Evolutionary conservation across 2,329 filamentous ascomycete genomes (phyloP).

Genomic region (Penicillium psychrosexuale): DNA sequence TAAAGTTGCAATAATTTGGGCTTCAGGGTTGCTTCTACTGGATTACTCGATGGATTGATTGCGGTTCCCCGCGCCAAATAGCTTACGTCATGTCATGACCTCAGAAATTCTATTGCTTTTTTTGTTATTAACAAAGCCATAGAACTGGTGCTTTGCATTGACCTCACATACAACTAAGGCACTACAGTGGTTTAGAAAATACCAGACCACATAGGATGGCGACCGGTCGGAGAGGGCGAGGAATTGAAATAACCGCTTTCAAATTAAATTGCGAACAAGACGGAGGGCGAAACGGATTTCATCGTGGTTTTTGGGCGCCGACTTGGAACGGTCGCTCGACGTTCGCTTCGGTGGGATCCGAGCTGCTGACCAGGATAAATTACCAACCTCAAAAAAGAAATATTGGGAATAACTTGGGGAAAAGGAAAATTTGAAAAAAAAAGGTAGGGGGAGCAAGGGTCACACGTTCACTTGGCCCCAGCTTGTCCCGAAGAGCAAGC

Average conservation of each 20-base stretch:
- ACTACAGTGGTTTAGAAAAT: conserved; percentile 16
- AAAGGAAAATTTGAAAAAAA: neutral
- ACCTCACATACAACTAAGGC: conserved; percentile 2
- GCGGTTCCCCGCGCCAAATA: neutral
- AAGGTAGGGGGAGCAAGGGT: conserved; percentile 4
- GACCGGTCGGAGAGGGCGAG: conserved; percentile 21
- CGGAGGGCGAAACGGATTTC: conserved; percentile 20
- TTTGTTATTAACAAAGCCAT: neutral
- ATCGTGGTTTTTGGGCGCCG: conserved; percentile 22
- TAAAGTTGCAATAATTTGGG: neutral
- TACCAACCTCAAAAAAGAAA: conserved; percentile 17
- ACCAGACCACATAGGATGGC: conserved; percentile 4
- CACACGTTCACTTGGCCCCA: neutral
- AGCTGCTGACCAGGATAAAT: conserved; percentile 30
- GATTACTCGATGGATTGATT: neutral
- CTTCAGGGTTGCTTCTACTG: neutral
- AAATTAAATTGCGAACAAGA: conserved; percentile 25
- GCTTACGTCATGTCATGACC: neutral
- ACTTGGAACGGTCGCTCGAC: conserved; percentile 24
- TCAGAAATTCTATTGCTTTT: neutral
- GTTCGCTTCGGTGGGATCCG: conserved; percentile 27
- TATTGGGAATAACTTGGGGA: conserved; percentile 1
- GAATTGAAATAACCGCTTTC: conserved; percentile 17
- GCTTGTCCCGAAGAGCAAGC: neutral
- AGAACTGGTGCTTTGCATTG: neutral